Evolutionary conservation across 768 basidiomycete genomes (phyloP), one percentile per base, ranked within the genome.

Genomic region (Brasilioporus rufonigricans): DNA sequence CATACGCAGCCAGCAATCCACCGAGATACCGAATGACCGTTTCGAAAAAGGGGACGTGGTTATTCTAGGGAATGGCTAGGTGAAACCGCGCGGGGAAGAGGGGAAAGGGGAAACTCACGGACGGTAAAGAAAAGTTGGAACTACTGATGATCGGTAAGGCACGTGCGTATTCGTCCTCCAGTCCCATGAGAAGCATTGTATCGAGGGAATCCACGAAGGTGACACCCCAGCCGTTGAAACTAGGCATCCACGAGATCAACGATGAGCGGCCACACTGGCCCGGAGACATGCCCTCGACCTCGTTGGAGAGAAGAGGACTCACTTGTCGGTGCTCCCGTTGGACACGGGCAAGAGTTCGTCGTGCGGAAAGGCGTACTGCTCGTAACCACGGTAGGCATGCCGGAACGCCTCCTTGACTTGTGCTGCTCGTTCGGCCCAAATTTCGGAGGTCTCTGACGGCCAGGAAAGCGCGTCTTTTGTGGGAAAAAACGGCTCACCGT

Each of bases 21-120:
- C 93, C 94, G 2, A 98, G 82, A 62, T 95, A 89, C 29, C 94
- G 84, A 56, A 97, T 97, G 39, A 89, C 83, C 0, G 92, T 95
- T 74, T 95, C 90, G 56, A 91, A 91, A 67, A 85, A 89, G 1
- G 85, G 85, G 0, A 70, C 69, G 1, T 51, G 67, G 74, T 58
- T 68, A 70, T 60, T 69, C 61, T 53, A 46, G 24, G 5, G 3
- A 19, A 31, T 4, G 19, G 40, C 33, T 40, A 12, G 46, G 5
- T 44, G 24, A 38, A 46, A 24, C 44, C 73, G 41, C 64, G 82
- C 83, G 41, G 72, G 48, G 7, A n/a, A n/a, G n/a, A n/a, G n/a
- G n/a, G n/a, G n/a, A n/a, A n/a, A n/a, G n/a, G n/a, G n/a, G n/a
- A n/a, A n/a, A n/a, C n/a, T n/a, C n/a, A n/a, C n/a, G n/a, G n/a